phyloP scores from a whole-genome alignment of 345 rosid genomes.

The Cardamine chenopodiifolia region DNA sequence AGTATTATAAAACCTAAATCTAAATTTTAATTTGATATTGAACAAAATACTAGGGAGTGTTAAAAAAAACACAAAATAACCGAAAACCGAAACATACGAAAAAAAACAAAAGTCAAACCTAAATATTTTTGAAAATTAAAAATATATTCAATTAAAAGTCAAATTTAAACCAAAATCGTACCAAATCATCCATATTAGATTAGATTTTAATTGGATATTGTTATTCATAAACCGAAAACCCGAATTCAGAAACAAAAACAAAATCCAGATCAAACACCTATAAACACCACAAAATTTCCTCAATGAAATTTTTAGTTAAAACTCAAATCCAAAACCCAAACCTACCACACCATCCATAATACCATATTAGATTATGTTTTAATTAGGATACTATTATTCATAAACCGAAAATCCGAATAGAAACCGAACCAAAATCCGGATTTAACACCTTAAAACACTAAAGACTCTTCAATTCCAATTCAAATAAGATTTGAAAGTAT shows the following conservation, averaged over 20 bases:
- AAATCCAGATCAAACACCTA: neutral
- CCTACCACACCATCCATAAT: neutral
- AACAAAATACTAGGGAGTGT: neutral
- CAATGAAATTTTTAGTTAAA: neutral
- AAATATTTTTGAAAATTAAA: neutral
- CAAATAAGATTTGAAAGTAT: neutral
- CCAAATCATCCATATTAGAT: too few relatives aligned
- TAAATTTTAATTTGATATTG: constrained; percentile 1
- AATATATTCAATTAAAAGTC: neutral
- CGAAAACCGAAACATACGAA: neutral
- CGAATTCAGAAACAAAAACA: too few relatives aligned
- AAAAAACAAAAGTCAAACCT: neutral
- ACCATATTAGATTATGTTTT: neutral
- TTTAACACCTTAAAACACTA: neutral
- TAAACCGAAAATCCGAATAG: neutral
- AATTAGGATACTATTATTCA: too few relatives aligned
- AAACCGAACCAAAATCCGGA: neutral
- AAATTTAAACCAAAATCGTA: neutral
- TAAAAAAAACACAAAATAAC: too few relatives aligned
- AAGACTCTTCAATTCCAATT: too few relatives aligned
- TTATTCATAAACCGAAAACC: neutral
- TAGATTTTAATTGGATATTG: neutral
- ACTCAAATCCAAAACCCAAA: neutral
- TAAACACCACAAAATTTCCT: neutral
- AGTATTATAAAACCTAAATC: neutral